Percentiles rank a stretch among this genome's conserved stretches.
These are phyloP conservation scores for Diaporthe ilicicola DNA, from an alignment of 2,329 filamentous ascomycete species.

Conservation along the genomic window DNA sequence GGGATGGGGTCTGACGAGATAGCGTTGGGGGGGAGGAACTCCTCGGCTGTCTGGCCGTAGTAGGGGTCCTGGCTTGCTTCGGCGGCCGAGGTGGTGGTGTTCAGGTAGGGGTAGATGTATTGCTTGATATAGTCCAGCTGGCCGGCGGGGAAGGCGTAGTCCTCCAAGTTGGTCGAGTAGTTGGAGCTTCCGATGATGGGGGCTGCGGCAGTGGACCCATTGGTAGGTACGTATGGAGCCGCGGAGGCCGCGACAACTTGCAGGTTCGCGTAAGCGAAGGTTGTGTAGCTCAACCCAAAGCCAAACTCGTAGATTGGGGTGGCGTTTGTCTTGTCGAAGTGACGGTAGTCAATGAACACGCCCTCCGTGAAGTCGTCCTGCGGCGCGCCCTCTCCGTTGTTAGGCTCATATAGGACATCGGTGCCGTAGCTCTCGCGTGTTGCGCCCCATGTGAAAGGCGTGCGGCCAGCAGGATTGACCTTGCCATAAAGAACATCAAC, in stretches of 20 bases:
- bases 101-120: constrained; percentile 78
- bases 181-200: constrained; percentile 72
- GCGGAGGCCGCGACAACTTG: constrained; percentile 60
- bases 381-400: constrained; percentile 71
- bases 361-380: constrained; percentile 81
- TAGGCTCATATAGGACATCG: constrained; percentile 72
- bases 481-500: constrained; percentile 85
- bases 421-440: constrained; percentile 73
- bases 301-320: constrained; percentile 84
- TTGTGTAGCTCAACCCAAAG: constrained; percentile 82
- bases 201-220: constrained; percentile 69
- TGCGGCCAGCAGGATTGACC: constrained; percentile 78
- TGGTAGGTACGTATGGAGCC: constrained; percentile 64
- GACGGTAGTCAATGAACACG: constrained; percentile 82
- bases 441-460: constrained; percentile 82
- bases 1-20: constrained; percentile 65
- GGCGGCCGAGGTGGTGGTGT: constrained; percentile 63
- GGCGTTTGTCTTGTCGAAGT: constrained; percentile 73
- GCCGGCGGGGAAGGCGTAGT: constrained; percentile 73
- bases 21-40: constrained; percentile 69
- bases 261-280: constrained; percentile 77
- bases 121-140: constrained; percentile 58
- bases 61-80: constrained; percentile 65
- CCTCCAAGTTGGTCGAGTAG: constrained; percentile 66
- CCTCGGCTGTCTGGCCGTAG: constrained; percentile 65